Conservation (phyloP, 1,284 basidiomycete genomes). For the Cryptococcus jaspeensis region DNA sequence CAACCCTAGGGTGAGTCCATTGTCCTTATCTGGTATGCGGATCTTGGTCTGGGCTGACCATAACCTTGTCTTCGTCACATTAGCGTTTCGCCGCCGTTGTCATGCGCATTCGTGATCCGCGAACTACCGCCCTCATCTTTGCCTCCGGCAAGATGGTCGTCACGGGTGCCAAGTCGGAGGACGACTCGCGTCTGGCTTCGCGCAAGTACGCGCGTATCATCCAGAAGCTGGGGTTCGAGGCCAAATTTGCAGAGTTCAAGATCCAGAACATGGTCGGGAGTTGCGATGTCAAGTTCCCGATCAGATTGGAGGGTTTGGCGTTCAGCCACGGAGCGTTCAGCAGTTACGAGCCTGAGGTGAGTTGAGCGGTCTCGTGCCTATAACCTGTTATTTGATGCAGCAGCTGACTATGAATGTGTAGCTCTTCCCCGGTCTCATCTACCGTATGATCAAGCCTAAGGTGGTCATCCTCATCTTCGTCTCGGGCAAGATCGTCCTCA, state of each 20-base stretch:
- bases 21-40: background rate
- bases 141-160: slow-evolving; percentile 99
- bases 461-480: slow-evolving; percentile 98
- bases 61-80: background rate
- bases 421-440: slow-evolving; percentile 98
- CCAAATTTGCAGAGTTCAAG: slow-evolving; percentile 99
- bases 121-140: slow-evolving; percentile 99
- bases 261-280: slow-evolving; percentile 99
- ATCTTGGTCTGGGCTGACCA: slow-evolving; percentile 49
- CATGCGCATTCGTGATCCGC: slow-evolving; percentile 99
- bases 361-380: slow-evolving; percentile 37
- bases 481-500: slow-evolving; percentile 97
- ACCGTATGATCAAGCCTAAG: slow-evolving; percentile 99
- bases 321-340: slow-evolving; percentile 99
- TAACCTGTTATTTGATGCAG: background rate
- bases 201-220: slow-evolving; percentile 99
- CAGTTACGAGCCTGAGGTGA: slow-evolving; percentile 93
- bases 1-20: slow-evolving; percentile 93
- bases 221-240: slow-evolving; percentile 98
- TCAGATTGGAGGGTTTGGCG: slow-evolving; percentile 94
- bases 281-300: slow-evolving; percentile 99
- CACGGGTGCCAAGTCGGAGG: slow-evolving; percentile 98
- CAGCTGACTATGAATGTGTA: slow-evolving; percentile 42
- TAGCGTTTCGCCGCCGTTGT: slow-evolving; percentile 99
- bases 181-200: slow-evolving; percentile 93